Conservation (phyloP, 441 rosid species). For the Arabidopsis lyrata region DNA sequence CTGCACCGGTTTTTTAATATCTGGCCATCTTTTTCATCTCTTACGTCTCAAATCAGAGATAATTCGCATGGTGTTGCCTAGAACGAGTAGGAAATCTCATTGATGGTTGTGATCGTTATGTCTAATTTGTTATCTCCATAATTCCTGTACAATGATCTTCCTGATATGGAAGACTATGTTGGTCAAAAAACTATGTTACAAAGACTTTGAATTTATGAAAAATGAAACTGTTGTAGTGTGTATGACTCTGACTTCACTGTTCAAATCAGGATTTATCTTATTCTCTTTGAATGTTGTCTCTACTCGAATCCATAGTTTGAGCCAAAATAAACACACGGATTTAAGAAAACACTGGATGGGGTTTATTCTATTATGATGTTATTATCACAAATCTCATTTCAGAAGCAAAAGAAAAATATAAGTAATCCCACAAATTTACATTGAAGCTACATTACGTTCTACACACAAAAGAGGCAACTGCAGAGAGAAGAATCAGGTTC, state of each 20-base stretch:
- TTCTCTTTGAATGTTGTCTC: background rate
- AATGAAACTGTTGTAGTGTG: conserved; percentile 42
- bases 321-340: background rate
- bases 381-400: conserved; percentile 39
- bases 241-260: conserved; percentile 1
- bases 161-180: conserved; percentile 35
- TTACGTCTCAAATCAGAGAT: conserved; percentile 44
- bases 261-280: conserved; percentile 2
- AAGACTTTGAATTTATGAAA: conserved; percentile 35
- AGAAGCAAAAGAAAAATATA: conserved; percentile 41
- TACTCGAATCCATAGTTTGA: background rate
- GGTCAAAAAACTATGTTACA: conserved; percentile 32
- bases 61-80: conserved; percentile 22
- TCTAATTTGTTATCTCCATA: conserved; percentile 36
- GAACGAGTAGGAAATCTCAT: conserved; percentile 37
- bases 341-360: conserved; percentile 14
- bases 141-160: conserved; percentile 40
- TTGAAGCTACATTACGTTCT: conserved; percentile 31
- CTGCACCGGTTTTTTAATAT: conserved; percentile 11
- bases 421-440: conserved; percentile 44
- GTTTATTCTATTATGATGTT: conserved; percentile 18
- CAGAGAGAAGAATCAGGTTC: conserved; percentile 34
- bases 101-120: conserved; percentile 41
- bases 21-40: conserved; percentile 17
- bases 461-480: conserved; percentile 36